A percentile compares a stretch with the other conserved stretches of the same genome.
Conservation (phyloP, 2,329 filamentous ascomycete genomes). For the Stenocarpella maydis region DNA sequence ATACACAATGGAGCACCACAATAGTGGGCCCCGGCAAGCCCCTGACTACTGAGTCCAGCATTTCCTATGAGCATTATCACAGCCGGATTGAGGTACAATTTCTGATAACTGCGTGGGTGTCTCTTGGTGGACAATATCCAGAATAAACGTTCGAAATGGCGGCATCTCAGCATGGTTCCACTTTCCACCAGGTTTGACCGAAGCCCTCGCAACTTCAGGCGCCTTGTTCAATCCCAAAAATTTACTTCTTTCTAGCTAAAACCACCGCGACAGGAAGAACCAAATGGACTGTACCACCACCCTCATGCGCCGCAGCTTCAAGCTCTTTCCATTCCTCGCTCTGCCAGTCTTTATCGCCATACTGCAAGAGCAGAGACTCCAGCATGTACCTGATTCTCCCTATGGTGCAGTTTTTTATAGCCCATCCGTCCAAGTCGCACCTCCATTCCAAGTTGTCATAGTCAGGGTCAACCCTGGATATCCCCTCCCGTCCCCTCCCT, state of each 20-base stretch:
- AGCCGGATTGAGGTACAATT: neutral
- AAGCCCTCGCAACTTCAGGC: neutral
- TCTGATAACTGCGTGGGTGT: no score
- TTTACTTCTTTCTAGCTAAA: neutral
- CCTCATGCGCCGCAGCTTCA: neutral
- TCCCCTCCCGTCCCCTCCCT: neutral
- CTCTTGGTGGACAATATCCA: no score
- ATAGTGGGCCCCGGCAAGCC: no score
- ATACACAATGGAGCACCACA: no score
- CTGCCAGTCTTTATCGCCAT: constrained; percentile 6
- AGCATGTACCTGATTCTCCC: neutral
- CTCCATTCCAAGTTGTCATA: neutral
- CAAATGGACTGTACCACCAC: neutral
- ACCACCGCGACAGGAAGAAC: neutral
- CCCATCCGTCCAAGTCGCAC: neutral
- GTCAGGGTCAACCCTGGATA: neutral
- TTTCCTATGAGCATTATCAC: neutral
- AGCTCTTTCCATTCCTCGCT: neutral
- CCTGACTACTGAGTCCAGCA: no score
- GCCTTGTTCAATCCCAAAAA: no score
- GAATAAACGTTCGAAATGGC: no score
- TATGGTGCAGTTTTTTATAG: neutral
- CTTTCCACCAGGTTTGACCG: no score
- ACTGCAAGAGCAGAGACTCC: neutral
- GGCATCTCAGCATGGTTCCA: no score